Evolutionary conservation across 2,329 filamentous ascomycete species (phyloP), one percentile per base, ranked within the genome.

Genomic region (Elsinoe ampelina): DNA sequence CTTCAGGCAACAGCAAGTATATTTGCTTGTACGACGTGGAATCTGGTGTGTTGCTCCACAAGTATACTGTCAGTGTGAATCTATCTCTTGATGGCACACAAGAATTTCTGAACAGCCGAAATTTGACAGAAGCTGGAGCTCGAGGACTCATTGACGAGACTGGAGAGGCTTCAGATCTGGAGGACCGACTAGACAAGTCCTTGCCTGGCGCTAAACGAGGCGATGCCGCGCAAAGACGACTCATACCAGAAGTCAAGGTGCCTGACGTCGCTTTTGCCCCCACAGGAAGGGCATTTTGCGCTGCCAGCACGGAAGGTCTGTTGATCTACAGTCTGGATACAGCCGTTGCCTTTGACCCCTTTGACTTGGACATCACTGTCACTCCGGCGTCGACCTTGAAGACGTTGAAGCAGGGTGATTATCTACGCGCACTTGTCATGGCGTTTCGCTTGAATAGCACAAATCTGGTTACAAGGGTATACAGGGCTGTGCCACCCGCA

Each of bases 21-120:
- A 96, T 98, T 54, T 97, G 93, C 68, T 72, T 98, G 58, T 98
- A 98, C 73, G 92, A 95, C n/a, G 89, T 95, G 32, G 84, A 84
- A 58, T 95, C 92, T 0, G 90, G 93, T 70, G 89, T 93, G 0
- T 75, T 98, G 10, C 77, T 97, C 57, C 95, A 95, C 70, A 96
- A 96, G 68, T 98, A 87, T 68, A 96, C 92, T 1, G 91, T 97
- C 65, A 95, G 89, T 64, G 82, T 95, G 66, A 98, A 98, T 71
- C 77, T 96, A n/a, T 95, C 91, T 1, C 77, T 98, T 2, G 91
- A 95, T 17, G 93, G 93, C 47, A 98, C 93, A 0, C 92, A 97
- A 67, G 93, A 98, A 70, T 95, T 95, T 71, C 80, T 98, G 62
- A 97, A 95, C 78, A 95, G 89, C 75, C 89, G 86, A 65, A 78